Evolutionary conservation across 257 asterid species (phyloP), one percentile per base, ranked within the genome.

Genomic region (Fraxinus cuspidata): DNA sequence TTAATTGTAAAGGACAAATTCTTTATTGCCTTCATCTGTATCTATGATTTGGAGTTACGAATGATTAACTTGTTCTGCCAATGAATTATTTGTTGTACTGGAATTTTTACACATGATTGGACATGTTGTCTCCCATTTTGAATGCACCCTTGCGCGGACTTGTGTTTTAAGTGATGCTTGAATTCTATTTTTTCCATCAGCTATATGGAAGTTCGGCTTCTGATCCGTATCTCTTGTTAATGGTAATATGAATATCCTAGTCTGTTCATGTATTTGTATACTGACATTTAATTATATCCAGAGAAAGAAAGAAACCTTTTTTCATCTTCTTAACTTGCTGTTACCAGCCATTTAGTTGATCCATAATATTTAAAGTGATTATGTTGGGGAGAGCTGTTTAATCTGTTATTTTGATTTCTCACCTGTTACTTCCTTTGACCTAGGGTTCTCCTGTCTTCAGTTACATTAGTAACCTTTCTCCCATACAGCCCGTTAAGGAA

Each of bases 401-500:
- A 53, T 73, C 78, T 67, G 71, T 79, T 64, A 25, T 25, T 23
- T 77, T 67, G 56, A 47, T 70, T 77, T 40, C 38, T 78, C 28
- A 75, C 69, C 1, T 11, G 2, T 66, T 49, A 29, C 69, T 76
- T 77, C 53, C 77, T 82, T 80, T 81, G 63, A 53, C 63, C 56
- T 88, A 89, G 96, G 93, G 81, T 4, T 91, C 89, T 12, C 87
- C 90, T 13, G 68, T 90, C 79, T 90, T 81, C 76, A 82, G 85
- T 79, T 87, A 81, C 81, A 80, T 84, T 37, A 81, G 88, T 86
- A 83, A 82, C 68, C 89, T 85, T 74, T 90, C 96, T 80, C 90
- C 92, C 16, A 82, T 85, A 77, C 84, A 79, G 74, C 80, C 85
- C 7, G 83, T 83, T 75, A 85, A 83, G 49, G 71, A 81, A 21